Base-by-base conservation (phyloP, 2,329 filamentous ascomycete species). In the Botrytis porri region DNA sequence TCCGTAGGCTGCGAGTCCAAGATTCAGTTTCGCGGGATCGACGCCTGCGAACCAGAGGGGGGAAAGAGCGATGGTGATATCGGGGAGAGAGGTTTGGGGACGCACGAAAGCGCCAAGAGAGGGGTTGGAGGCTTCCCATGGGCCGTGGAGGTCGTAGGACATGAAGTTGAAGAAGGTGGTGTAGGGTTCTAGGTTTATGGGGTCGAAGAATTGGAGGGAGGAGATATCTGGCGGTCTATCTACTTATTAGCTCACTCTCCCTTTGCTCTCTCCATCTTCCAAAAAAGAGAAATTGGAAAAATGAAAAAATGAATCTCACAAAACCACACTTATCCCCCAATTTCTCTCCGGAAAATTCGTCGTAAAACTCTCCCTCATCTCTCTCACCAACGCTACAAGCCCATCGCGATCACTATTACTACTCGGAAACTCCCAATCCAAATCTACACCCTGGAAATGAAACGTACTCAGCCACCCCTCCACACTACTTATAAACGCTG, bases 1-100 rank as follows among this genome's bases (percentile, higher is more conserved):
- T 0, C 85, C 85, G 70, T 88, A 88, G 65, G 81, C 82, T 1
- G 84, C 84, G 0, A 86, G 71, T 0, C 86, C 86, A 4, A 87
- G 76, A 72, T 84, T 84, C 51, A 87, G 76, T 74, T 86, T 85
- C 4, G 69, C 62, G 0, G 83, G 81, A 60, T 83, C 74, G 0
- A 87, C 70, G 1, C 80, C 79, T 48, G 81, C 82, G 69, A 81
- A 83, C 83, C 83, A 86, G 0, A 87, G 73, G 0, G 83, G 82
- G 0, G 81, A 57, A 0, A 83, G 79, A 4, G 80, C 77, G 5
- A 80, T 80, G 2, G 75, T 71, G n/a, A 86, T 85, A 59, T 86
- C 84, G 0, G 77, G 76, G 1, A 86, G 80, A 61, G 85, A 80
- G 1, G 84, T 81, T 37, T 86, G 84, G 0, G 81, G 78, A 0